Conservation (phyloP, 2,329 filamentous ascomycete genomes). For the Canariomyces notabilis region DNA sequence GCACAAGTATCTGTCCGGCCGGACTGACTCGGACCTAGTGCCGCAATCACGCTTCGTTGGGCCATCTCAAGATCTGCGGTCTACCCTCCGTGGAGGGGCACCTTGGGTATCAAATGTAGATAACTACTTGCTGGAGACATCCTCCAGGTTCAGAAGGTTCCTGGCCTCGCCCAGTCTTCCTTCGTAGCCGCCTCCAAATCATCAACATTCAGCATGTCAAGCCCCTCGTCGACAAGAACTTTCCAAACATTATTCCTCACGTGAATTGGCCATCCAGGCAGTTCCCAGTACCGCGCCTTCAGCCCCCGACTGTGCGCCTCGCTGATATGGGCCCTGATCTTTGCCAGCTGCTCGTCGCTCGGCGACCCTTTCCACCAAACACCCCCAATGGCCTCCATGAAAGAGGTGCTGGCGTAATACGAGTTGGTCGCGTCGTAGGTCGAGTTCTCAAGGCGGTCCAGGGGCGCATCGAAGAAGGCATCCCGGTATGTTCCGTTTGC, state of each 20-base stretch:
- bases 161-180: slow-evolving; percentile 33
- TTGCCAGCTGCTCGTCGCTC: slow-evolving; percentile 38
- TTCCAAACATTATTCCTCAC: slow-evolving; percentile 54
- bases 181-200: slow-evolving; percentile 46
- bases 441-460: slow-evolving; percentile 37
- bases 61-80: background rate
- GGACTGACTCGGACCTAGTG: background rate
- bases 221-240: slow-evolving; percentile 49
- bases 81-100: background rate
- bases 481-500: slow-evolving; percentile 52
- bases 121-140: background rate
- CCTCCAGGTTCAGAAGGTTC: slow-evolving; percentile 6
- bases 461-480: slow-evolving; percentile 62
- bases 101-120: background rate
- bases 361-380: slow-evolving; percentile 40
- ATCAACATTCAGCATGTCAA: slow-evolving; percentile 59
- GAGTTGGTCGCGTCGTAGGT: slow-evolving; percentile 52
- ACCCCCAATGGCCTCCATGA: slow-evolving; percentile 49
- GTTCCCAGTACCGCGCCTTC: slow-evolving; percentile 56
- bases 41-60: background rate
- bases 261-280: slow-evolving; percentile 52
- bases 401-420: slow-evolving; percentile 60
- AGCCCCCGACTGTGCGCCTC: slow-evolving; percentile 50
- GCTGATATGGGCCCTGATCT: slow-evolving; percentile 41
- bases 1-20: background rate